Percentiles rank a stretch among this genome's conserved stretches.
phyloP scores from a whole-genome alignment of 257 asterid genomes.

The Osmanthus fragrans region DNA sequence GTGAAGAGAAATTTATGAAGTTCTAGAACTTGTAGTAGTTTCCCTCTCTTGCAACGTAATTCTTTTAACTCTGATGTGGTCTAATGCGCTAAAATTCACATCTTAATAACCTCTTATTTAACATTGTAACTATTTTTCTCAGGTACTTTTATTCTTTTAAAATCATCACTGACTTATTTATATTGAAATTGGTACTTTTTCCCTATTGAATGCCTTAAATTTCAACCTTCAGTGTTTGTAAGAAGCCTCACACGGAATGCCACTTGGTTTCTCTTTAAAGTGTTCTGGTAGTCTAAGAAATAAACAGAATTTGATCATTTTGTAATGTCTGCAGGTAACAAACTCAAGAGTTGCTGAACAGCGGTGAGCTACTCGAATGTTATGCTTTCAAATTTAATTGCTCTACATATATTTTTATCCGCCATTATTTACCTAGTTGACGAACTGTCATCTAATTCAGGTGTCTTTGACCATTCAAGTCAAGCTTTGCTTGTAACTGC shows the following conservation, averaged over 20 bases:
- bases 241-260: conserved; percentile 15
- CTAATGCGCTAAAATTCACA: neutral
- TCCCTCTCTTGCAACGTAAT: neutral
- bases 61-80: neutral
- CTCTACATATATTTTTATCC: neutral
- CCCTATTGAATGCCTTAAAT: neutral
- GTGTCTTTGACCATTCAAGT: neutral
- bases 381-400: neutral
- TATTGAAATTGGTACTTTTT: neutral
- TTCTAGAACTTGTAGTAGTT: neutral
- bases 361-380: conserved; percentile 48
- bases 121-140: neutral
- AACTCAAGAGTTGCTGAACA: conserved; percentile 53
- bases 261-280: neutral
- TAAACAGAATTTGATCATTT: conserved; percentile 26
- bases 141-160: neutral
- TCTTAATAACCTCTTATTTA: neutral
- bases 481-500: neutral
- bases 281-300: conserved; percentile 5
- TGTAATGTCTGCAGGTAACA: conserved; percentile 52
- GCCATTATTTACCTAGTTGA: neutral
- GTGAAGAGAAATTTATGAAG: neutral
- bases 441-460: neutral
- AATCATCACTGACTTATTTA: neutral
- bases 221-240: neutral